Evolutionary conservation across 1,284 basidiomycete genomes (phyloP), one percentile per base, ranked within the genome.

Genomic region (Violaceomyces palustris): DNA sequence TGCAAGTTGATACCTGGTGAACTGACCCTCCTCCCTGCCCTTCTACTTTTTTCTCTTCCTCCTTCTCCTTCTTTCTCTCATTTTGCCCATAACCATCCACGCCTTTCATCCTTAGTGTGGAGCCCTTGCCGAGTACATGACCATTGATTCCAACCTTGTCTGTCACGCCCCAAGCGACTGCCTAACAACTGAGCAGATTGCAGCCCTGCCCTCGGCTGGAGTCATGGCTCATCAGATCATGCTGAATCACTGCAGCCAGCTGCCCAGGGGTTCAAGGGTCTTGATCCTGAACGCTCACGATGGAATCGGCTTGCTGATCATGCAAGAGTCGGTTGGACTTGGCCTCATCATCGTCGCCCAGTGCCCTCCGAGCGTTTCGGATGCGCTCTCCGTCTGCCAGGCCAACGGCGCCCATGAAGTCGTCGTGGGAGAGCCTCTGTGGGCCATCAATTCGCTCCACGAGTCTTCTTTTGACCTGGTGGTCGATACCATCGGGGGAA

Each of bases 211-310:
- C 0, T 50, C 73, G 3, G 65, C 74, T 17, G 75, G 74, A 5
- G 65, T 75, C 11, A 54, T 72, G 48, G 72, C 75, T 2, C 66
- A 73, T 48, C 72, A 75, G 48, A 56, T 76, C 33, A 66, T 75
- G 50, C 64, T 70, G 34, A 68, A 72, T 18, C 66, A 76, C 45
- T 74, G 74, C 41, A 37, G 48, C 8, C 47, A 63, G 18, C 63
- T 77, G 3, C 69, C 66, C 11, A 63, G 67, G 9, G 76, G 75
- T 2, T 42, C 61, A 2, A 55, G 74, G 30, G 63, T 76, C 15
- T 64, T 77, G 34, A 72, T 77, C 32, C 58, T 77, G 33, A 74
- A 75, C 39, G 76, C 75, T 7, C 75, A 77, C 58, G 67, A 73
- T 39, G 74, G 74, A 8, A 63, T 76, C 21, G 76, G 75, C 5